Evolutionary conservation across 768 basidiomycete species (phyloP).

Genomic region (Pholiota conissans): DNA sequence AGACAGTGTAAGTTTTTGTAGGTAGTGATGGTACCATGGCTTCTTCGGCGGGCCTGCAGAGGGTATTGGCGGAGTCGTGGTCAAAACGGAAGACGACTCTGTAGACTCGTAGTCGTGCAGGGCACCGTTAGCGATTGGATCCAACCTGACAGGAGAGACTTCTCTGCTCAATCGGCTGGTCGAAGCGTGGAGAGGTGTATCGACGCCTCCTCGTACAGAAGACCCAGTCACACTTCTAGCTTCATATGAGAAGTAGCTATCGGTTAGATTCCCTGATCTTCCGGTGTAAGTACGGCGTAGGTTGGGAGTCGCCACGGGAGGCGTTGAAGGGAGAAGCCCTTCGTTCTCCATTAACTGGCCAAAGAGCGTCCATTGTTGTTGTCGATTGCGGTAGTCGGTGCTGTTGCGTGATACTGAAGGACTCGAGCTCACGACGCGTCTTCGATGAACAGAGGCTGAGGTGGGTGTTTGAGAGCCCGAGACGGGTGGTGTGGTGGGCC

Average conservation of each 20-base stretch:
- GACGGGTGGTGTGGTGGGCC: conserved; percentile 3
- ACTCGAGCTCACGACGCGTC: conserved; percentile 3
- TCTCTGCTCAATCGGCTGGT: conserved; percentile 2
- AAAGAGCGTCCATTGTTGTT: conserved; percentile 66
- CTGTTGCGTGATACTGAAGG: neutral
- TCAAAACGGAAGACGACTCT: conserved; percentile 8
- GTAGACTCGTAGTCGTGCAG: conserved; percentile 18
- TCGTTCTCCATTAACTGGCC: conserved; percentile 73
- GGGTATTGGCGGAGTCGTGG: neutral
- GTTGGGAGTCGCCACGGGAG: neutral
- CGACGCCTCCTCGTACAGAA: neutral
- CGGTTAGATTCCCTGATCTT: neutral
- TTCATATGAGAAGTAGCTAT: conserved; percentile 8
- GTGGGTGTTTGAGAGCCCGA: conserved; percentile 7
- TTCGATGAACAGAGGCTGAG: conserved; percentile 7
- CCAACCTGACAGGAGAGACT: neutral
- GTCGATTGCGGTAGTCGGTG: conserved; percentile 9
- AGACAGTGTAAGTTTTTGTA: conserved; percentile 41
- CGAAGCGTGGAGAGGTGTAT: neutral
- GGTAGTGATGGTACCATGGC: conserved; percentile 4
- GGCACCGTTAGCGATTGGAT: neutral
- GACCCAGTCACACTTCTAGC: neutral
- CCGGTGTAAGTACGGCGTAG: neutral
- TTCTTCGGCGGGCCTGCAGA: neutral
- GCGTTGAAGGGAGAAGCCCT: conserved; percentile 20